Conservation (phyloP, 2,329 filamentous ascomycete genomes). For the Thelonectria rubi region DNA sequence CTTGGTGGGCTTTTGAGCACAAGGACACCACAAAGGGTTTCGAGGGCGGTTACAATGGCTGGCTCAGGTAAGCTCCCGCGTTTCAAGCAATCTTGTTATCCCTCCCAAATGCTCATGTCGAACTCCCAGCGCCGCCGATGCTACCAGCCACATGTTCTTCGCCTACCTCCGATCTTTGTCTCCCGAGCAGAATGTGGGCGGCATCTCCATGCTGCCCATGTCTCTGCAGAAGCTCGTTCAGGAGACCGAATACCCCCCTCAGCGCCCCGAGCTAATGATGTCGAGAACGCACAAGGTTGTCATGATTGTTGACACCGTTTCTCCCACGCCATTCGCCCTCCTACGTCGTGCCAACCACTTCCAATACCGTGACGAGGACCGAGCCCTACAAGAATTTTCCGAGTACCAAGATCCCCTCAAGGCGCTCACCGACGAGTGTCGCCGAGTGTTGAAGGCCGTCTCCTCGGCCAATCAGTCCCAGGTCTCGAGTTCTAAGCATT, state of each 20-base stretch:
- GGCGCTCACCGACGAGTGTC: conserved; percentile 92
- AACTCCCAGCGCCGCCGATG: conserved; percentile 80
- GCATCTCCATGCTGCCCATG: conserved; percentile 86
- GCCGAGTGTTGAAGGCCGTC: conserved; percentile 87
- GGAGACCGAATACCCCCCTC: conserved; percentile 93
- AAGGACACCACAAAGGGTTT: conserved; percentile 88
- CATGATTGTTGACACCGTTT: conserved; percentile 96
- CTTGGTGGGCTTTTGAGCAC: conserved; percentile 99
- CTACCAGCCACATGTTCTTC: conserved; percentile 96
- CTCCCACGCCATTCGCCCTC: conserved; percentile 91
- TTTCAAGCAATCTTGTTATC: background rate
- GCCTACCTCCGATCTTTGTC: conserved; percentile 91
- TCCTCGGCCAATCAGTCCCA: conserved; percentile 88
- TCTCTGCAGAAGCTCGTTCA: conserved; percentile 90
- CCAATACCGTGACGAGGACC: conserved; percentile 90
- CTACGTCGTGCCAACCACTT: conserved; percentile 93
- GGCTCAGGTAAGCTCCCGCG: conserved; percentile 71
- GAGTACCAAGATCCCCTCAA: conserved; percentile 88
- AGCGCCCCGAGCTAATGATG: conserved; percentile 78
- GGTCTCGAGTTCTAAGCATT: conserved; percentile 74
- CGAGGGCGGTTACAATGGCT: conserved; percentile 90
- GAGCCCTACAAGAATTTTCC: conserved; percentile 84
- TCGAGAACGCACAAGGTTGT: conserved; percentile 86
- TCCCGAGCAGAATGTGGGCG: conserved; percentile 79
- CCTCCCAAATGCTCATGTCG: conserved; percentile 27